A percentile compares a stretch with the other conserved stretches of the same genome.
Evolutionary conservation across 495 filamentous ascomycete genomes (phyloP).

Genomic region (Venustampulla echinocandica): DNA sequence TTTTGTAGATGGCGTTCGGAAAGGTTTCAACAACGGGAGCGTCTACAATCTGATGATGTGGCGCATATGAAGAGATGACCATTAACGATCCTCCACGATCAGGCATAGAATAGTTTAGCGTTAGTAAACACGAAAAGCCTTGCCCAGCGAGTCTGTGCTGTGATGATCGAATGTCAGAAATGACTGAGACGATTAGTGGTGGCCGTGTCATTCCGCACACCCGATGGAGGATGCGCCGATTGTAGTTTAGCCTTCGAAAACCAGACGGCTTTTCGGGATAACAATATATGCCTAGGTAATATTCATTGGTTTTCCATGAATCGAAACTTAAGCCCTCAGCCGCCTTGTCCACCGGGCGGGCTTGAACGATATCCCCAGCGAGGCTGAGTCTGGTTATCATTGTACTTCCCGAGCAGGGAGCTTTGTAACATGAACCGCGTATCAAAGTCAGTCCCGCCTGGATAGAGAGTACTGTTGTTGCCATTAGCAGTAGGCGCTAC

Average conservation of each 20-base stretch:
- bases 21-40: constrained; percentile 30
- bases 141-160: not conserved
- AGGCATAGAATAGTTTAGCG: constrained; percentile 17
- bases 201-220: no score
- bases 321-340: constrained; percentile 13
- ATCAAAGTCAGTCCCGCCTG: constrained; percentile 16
- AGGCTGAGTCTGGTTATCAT: constrained; percentile 12
- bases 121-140: constrained; percentile 5
- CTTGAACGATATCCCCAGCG: constrained; percentile 4
- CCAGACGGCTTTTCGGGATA: no score
- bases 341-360: constrained; percentile 21
- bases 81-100: constrained; percentile 31
- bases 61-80: constrained; percentile 20
- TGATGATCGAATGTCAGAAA: not conserved
- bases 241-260: no score
- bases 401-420: constrained; percentile 3
- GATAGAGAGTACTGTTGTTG: constrained; percentile 17
- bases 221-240: no score
- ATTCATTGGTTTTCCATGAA: no score
- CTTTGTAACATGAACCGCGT: constrained; percentile 14
- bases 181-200: no score
- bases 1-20: constrained; percentile 25
- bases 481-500: constrained; percentile 1
- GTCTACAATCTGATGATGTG: constrained; percentile 21
- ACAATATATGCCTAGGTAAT: no score